phyloP scores from a whole-genome alignment of 148 eudicot species.

The Selenicereus undatus region DNA sequence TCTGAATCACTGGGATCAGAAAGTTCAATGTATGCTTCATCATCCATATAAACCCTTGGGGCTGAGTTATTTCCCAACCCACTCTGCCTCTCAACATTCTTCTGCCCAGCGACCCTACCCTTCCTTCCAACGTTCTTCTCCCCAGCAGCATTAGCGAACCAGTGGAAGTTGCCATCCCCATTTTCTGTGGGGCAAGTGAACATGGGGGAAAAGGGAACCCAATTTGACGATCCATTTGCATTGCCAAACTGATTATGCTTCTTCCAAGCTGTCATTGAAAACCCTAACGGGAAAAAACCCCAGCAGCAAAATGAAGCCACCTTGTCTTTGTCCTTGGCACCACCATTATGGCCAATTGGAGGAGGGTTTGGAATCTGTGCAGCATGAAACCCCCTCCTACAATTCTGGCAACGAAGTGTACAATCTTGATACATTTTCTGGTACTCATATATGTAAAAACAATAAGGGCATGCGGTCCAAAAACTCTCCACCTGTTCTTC shows the following conservation, averaged over 20 bases:
- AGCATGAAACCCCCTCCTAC: constrained; percentile 80
- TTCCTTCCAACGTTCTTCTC: constrained; percentile 15
- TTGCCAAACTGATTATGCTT: constrained; percentile 32
- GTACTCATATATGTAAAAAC: constrained; percentile 71
- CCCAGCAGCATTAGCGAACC: constrained; percentile 29
- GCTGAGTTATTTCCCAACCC: constrained; percentile 14
- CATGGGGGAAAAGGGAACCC: constrained; percentile 85
- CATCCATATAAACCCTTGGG: constrained; percentile 52
- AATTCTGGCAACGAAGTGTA: constrained; percentile 73
- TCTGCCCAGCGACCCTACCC: not conserved
- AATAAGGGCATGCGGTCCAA: constrained; percentile 96
- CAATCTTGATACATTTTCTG: constrained; percentile 51
- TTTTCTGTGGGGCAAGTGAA: constrained; percentile 38
- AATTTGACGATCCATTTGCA: constrained; percentile 37
- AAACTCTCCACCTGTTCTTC: constrained; percentile 32
- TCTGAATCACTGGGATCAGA: constrained; percentile 60
- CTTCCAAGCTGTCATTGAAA: constrained; percentile 56
- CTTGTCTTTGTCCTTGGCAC: constrained; percentile 14
- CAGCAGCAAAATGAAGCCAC: constrained; percentile 63
- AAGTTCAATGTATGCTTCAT: constrained; percentile 32
- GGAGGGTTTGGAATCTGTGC: constrained; percentile 57
- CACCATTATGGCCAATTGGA: constrained; percentile 20
- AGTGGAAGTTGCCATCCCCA: constrained; percentile 24
- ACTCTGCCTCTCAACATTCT: not conserved
- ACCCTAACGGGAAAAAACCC: constrained; percentile 84